phyloP scores from a whole-genome alignment of 129 eudicot genomes.

The Rutidosis leptorrhynchoides region DNA sequence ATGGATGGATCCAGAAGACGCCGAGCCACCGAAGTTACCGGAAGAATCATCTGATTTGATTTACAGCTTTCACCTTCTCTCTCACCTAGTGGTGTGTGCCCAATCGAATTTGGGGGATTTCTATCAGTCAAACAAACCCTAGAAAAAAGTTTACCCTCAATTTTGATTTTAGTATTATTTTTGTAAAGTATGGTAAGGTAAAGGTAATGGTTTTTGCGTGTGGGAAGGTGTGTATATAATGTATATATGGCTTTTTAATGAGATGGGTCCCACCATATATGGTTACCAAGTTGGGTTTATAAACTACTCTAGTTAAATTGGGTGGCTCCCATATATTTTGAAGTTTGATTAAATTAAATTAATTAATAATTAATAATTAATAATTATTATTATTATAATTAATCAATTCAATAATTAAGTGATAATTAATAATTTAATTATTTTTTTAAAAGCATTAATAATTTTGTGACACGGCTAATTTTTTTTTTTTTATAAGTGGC shows the following conservation, averaged over 20 bases:
- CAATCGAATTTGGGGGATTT: conserved; percentile 23
- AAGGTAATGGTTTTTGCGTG: background rate
- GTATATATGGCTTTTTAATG: too few relatives aligned
- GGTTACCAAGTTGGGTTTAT: background rate
- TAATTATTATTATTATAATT: too few relatives aligned
- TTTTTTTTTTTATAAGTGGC: too few relatives aligned
- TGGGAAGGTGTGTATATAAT: background rate
- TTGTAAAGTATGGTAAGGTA: background rate
- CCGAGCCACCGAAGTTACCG: conserved; percentile 41
- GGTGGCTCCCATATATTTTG: too few relatives aligned
- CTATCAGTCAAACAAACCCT: conserved; percentile 42
- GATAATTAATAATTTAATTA: too few relatives aligned
- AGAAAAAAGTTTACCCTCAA: background rate
- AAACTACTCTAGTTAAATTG: too few relatives aligned
- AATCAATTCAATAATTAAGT: too few relatives aligned
- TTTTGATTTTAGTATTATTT: background rate
- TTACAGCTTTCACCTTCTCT: conserved; percentile 25
- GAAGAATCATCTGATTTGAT: conserved; percentile 41
- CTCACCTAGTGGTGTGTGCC: conserved; percentile 39
- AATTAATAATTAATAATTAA: too few relatives aligned
- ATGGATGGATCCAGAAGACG: conserved; percentile 35
- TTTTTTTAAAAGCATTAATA: too few relatives aligned
- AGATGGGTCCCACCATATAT: too few relatives aligned
- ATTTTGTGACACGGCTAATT: too few relatives aligned
- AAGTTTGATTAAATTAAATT: too few relatives aligned